Evolutionary conservation across 805 yeast species (phyloP).

Genomic region (Metschnikowia peoriensis): DNA sequence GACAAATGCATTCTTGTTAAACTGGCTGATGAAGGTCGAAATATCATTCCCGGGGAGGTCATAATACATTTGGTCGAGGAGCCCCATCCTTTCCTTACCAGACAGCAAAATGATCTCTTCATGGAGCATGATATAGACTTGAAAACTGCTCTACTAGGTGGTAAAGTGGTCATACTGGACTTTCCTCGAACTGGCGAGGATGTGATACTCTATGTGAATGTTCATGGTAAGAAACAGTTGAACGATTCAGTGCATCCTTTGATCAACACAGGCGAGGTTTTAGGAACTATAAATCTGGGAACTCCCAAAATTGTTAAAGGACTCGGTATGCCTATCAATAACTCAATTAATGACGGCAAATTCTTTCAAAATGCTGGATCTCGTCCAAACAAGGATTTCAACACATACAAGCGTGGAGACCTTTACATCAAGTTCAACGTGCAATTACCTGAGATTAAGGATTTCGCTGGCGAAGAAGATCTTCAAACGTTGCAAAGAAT

Average conservation of each 20-base stretch:
- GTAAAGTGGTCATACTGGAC: slow-evolving; percentile 37
- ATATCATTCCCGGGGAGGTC: slow-evolving; percentile 65
- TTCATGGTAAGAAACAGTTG: slow-evolving; percentile 27
- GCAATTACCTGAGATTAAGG: slow-evolving; percentile 29
- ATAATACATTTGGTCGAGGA: slow-evolving; percentile 50
- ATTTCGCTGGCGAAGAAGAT: slow-evolving; percentile 25
- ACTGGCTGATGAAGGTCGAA: slow-evolving; percentile 63
- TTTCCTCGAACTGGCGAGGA: slow-evolving; percentile 33
- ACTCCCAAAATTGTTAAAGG: slow-evolving; percentile 48
- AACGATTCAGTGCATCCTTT: slow-evolving; percentile 12
- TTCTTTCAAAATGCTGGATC: slow-evolving; percentile 24
- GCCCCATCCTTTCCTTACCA: slow-evolving; percentile 35
- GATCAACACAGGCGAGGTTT: slow-evolving; percentile 33
- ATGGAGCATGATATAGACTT: slow-evolving; percentile 48
- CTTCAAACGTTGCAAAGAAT: slow-evolving; percentile 20
- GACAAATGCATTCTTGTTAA: slow-evolving; percentile 53
- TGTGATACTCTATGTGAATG: slow-evolving; percentile 31
- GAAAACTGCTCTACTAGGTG: slow-evolving; percentile 58
- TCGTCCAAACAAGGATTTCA: slow-evolving; percentile 13
- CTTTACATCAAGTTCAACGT: slow-evolving; percentile 41
- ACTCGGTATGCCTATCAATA: slow-evolving; percentile 60
- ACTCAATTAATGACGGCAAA: slow-evolving; percentile 21
- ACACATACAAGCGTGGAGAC: slow-evolving; percentile 31
- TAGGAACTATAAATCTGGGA: slow-evolving; percentile 54
- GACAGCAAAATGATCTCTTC: slow-evolving; percentile 46